Base-by-base conservation (phyloP, 805 yeast species). In the Pichia ethanolica region DNA sequence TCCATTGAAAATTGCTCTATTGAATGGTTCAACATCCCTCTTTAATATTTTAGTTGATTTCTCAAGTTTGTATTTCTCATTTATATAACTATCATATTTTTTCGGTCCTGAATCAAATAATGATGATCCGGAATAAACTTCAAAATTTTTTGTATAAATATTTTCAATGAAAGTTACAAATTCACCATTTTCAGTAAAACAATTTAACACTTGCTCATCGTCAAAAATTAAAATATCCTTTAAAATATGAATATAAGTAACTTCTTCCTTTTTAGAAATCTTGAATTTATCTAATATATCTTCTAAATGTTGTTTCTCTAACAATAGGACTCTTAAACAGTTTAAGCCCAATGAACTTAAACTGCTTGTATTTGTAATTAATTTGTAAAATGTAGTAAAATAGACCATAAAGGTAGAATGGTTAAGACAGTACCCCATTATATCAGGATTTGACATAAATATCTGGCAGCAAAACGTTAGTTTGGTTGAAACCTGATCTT, bases 1-100 rank as follows among this genome's bases (percentile, higher is more conserved):
- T 1, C 70, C 65, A 2, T 70, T 61, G 8, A 71, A 60, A 3
- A 79, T 69, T 57, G 60, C 69, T 57, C 52, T 25, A 57, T 54
- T 68, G 65, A 61, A 72, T 46, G 62, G 69, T 50, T 28, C 61
- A 51, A 63, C 58, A 46, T 68, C 74, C 41, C 58, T 61, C 5
- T 42, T 33, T 28, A 56, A 47, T 0, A 50, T 5, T 12, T 49
- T 45, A 14, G 14, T 13, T 6, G 46, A 35, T 32, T 38, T 40
- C 11, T 43, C 37, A 5, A 40, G 13, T 7, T 44, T 26, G 25
- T 39, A 34, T 40, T 37, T 36, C 1, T n/a, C 11, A n/a, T 20
- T 12, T 7, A 46, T 38, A 35, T 39, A 42, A 13, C 42, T 49
- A 1, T 43, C 46, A 28, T 56, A 27, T 1, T 39, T 46, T 12